phyloP scores from a whole-genome alignment of 1,284 basidiomycete genomes.

The Rhodotorula sp. region DNA sequence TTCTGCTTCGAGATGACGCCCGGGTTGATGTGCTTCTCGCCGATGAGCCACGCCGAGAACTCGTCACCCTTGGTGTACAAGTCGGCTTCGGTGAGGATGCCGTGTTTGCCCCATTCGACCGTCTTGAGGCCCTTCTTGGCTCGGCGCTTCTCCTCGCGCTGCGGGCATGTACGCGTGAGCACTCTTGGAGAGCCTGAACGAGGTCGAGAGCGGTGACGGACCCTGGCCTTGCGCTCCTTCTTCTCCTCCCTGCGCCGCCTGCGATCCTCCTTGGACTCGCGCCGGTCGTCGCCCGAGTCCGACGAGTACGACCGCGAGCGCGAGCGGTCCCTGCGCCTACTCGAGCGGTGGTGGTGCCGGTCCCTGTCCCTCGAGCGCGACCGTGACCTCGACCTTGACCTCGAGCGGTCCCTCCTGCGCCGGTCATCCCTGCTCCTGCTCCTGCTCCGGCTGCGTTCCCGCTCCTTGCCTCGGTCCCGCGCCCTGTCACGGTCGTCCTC shows the following conservation, averaged over 20 bases:
- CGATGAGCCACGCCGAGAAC: slow-evolving; percentile 81
- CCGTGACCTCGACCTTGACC: not conserved
- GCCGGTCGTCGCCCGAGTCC: slow-evolving; percentile 14
- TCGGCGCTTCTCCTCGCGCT: slow-evolving; percentile 25
- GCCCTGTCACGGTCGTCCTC: not conserved
- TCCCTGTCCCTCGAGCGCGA: slow-evolving; percentile 2
- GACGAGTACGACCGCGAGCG: slow-evolving; percentile 18
- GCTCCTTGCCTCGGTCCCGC: not conserved
- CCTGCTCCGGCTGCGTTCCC: slow-evolving; percentile 10
- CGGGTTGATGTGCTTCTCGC: slow-evolving; percentile 75
- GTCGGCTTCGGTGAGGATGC: slow-evolving; percentile 70
- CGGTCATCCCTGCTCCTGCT: not conserved
- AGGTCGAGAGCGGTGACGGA: not conserved
- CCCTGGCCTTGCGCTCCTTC: slow-evolving; percentile 36
- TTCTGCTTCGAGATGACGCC: slow-evolving; percentile 80
- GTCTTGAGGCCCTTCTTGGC: slow-evolving; percentile 61
- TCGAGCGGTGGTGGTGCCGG: slow-evolving; percentile 5
- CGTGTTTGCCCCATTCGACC: slow-evolving; percentile 81
- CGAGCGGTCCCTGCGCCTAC: slow-evolving; percentile 16
- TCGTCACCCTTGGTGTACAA: slow-evolving; percentile 76
- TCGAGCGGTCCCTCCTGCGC: not conserved
- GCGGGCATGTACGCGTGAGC: not conserved
- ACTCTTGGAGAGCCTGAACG: fast-evolving
- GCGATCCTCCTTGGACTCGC: slow-evolving; percentile 22
- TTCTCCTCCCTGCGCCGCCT: slow-evolving; percentile 35